Conservation (phyloP, 305 asterid genomes). For the Rubia peregrina region DNA sequence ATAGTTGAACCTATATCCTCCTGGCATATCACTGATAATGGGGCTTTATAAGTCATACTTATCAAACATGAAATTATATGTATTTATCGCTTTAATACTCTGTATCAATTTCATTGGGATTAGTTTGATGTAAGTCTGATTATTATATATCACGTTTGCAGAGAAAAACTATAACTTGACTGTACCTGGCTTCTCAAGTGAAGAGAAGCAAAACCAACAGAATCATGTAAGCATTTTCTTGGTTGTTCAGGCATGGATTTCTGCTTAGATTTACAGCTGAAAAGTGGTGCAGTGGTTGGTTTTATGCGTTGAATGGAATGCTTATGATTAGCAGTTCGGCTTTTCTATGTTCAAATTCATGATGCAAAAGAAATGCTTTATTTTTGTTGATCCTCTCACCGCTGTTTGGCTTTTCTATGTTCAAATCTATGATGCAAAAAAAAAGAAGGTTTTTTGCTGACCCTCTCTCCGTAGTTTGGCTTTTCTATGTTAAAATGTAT, state of each 20-base stretch:
- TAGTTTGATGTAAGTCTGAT: background rate
- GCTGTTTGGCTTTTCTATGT: background rate
- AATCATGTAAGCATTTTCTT: constrained; percentile 46
- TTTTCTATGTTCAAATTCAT: background rate
- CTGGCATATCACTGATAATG: background rate
- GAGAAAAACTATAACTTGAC: constrained; percentile 82
- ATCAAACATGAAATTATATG: background rate
- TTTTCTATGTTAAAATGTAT: background rate
- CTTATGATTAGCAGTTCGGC: background rate
- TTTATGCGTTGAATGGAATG: background rate
- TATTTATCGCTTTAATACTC: background rate
- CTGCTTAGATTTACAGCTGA: background rate
- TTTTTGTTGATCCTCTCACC: too few relatives aligned
- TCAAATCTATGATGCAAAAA: background rate
- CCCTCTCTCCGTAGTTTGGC: background rate
- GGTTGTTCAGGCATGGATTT: constrained; percentile 10
- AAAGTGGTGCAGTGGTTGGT: background rate
- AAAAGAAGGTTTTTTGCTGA: background rate
- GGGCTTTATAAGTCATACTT: background rate
- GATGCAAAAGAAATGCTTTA: too few relatives aligned
- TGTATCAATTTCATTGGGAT: background rate
- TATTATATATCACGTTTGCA: constrained; percentile 33
- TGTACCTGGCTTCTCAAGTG: constrained; percentile 84
- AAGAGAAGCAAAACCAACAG: constrained; percentile 48
- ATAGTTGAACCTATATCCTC: background rate